Percentiles rank a stretch among this genome's conserved stretches.
Conservation (phyloP, 2,329 filamentous ascomycete genomes). For the Sporothrix protearum region DNA sequence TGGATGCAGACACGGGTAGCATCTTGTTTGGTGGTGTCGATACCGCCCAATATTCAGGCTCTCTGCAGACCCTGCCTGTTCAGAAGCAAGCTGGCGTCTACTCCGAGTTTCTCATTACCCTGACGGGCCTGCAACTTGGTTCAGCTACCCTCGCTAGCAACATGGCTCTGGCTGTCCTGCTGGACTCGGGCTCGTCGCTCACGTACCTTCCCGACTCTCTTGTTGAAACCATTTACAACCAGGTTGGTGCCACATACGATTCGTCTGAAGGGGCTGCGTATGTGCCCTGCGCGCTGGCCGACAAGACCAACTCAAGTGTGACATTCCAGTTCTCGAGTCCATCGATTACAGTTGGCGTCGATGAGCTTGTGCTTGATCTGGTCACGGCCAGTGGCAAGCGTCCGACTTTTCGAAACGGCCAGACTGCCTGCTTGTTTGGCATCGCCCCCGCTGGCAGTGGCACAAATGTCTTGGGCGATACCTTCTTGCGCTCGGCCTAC, state of each 20-base stretch:
- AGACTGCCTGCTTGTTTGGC: slow-evolving; percentile 62
- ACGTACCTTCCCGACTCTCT: slow-evolving; percentile 62
- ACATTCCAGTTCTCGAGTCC: slow-evolving; percentile 55
- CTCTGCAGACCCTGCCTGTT: slow-evolving; percentile 64
- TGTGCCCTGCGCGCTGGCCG: slow-evolving; percentile 55
- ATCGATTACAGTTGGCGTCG: slow-evolving; percentile 54
- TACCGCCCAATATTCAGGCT: slow-evolving; percentile 59
- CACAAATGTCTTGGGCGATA: slow-evolving; percentile 66
- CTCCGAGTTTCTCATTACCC: slow-evolving; percentile 64
- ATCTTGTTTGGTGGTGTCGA: slow-evolving; percentile 76
- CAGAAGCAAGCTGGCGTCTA: slow-evolving; percentile 51
- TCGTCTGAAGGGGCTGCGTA: slow-evolving; percentile 53
- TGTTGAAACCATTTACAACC: slow-evolving; percentile 52
- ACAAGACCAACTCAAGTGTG: slow-evolving; percentile 40
- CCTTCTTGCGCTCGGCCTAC: slow-evolving; percentile 71
- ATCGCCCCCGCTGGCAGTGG: slow-evolving; percentile 55
- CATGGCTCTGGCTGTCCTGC: slow-evolving; percentile 59
- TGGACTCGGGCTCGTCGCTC: slow-evolving; percentile 68
- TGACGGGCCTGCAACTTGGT: slow-evolving; percentile 56
- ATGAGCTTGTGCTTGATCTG: slow-evolving; percentile 57
- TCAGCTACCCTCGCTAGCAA: slow-evolving; percentile 40
- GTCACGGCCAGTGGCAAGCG: slow-evolving; percentile 45
- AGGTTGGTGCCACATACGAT: slow-evolving; percentile 59
- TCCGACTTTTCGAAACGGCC: slow-evolving; percentile 52
- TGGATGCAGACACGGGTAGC: slow-evolving; percentile 60